phyloP scores from a whole-genome alignment of 2,329 filamentous ascomycete species.

The Coniella vitis region DNA sequence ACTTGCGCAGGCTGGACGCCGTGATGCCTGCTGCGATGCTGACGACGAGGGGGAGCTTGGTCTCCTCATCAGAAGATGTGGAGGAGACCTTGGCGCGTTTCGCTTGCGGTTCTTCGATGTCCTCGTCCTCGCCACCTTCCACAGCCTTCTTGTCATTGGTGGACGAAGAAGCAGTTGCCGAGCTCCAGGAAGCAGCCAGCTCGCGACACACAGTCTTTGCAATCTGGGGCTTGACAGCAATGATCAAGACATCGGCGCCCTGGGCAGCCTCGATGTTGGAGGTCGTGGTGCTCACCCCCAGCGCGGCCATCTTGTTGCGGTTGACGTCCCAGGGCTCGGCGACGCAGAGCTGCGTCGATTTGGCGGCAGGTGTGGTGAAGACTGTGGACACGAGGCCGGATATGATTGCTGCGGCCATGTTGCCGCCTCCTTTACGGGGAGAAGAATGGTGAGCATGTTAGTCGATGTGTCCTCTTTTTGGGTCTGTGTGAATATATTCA shows the following conservation, averaged over 20 bases:
- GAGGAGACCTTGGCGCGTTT: background rate
- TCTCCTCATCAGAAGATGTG: background rate
- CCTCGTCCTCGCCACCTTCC: background rate
- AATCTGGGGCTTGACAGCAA: conserved; percentile 47
- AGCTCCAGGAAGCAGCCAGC: conserved; percentile 33
- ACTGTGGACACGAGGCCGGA: conserved; percentile 38
- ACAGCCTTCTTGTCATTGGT: background rate
- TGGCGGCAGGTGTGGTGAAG: conserved; percentile 27
- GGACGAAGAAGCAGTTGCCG: background rate
- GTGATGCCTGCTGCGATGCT: conserved; percentile 45
- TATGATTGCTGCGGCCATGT: conserved; percentile 48
- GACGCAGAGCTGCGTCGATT: conserved; percentile 34
- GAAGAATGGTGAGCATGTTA: background rate
- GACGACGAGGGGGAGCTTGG: conserved; percentile 34
- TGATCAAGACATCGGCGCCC: conserved; percentile 39
- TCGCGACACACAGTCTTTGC: conserved; percentile 40
- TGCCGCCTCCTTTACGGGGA: conserved; percentile 33
- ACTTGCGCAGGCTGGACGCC: conserved; percentile 34
- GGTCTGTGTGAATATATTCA: no score
- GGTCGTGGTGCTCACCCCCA: conserved; percentile 39
- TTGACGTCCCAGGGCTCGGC: conserved; percentile 48
- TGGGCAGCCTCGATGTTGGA: conserved; percentile 38
- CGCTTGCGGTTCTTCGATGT: background rate
- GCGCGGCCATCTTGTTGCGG: conserved; percentile 39
- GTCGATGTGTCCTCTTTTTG: no score